Conservation (phyloP, 2,329 filamentous ascomycete genomes). For the Cladobotryum protrusum region DNA sequence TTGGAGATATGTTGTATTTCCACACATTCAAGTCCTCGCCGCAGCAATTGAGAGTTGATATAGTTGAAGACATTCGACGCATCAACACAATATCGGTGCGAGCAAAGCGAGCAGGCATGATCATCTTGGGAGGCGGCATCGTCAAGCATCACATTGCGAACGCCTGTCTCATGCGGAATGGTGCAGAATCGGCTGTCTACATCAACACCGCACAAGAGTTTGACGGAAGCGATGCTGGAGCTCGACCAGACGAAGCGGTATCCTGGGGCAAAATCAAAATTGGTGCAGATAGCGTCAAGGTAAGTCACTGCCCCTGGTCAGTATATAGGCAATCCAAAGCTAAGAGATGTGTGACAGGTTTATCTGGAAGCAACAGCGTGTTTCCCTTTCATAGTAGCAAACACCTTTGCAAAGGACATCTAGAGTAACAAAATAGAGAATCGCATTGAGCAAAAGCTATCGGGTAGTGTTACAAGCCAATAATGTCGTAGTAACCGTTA, state of each 20-base stretch:
- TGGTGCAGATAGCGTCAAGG: constrained; percentile 84
- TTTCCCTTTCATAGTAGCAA: constrained; percentile 61
- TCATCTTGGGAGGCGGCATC: constrained; percentile 89
- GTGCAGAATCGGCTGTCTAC: constrained; percentile 93
- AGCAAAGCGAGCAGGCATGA: constrained; percentile 86
- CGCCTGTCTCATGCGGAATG: constrained; percentile 94
- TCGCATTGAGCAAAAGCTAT: no score
- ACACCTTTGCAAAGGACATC: constrained; percentile 56
- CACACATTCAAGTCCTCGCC: constrained; percentile 91
- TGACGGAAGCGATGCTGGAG: constrained; percentile 93
- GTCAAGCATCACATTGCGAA: constrained; percentile 99
- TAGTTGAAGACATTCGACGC: constrained; percentile 85
- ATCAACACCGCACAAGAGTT: constrained; percentile 98
- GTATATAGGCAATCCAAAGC: not conserved
- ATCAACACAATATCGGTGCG: constrained; percentile 90
- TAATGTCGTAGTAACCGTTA: no score
- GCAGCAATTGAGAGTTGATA: constrained; percentile 74
- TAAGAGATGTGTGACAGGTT: constrained; percentile 35
- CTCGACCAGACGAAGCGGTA: constrained; percentile 89
- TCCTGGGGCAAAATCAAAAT: constrained; percentile 98
- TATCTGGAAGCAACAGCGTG: constrained; percentile 60
- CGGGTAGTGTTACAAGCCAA: no score
- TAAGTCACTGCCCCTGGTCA: constrained; percentile 28
- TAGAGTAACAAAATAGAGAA: constrained; percentile 9
- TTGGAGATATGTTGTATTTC: constrained; percentile 98